Evolutionary conservation across 306 rosid species (phyloP).

Genomic region (Arachis stenosperma): DNA sequence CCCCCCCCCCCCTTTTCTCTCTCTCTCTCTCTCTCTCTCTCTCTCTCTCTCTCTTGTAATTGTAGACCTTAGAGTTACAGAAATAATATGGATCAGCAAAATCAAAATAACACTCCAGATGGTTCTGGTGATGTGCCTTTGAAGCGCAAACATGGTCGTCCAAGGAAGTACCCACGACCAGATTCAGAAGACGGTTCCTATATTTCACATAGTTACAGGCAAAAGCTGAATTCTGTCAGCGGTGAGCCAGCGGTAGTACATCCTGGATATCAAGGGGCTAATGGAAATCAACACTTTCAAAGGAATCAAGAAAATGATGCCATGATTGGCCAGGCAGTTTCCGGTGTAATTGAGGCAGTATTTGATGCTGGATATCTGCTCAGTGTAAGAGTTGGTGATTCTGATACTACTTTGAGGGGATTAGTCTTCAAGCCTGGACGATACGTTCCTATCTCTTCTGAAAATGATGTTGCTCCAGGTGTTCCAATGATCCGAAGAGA

Average conservation of each 20-base stretch:
- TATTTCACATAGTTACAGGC: slow-evolving; percentile 40
- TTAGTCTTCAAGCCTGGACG: slow-evolving; percentile 87
- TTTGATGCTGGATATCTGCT: slow-evolving; percentile 95
- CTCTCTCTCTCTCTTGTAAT: not conserved
- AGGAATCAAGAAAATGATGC: slow-evolving; percentile 51
- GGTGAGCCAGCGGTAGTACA: slow-evolving; percentile 47
- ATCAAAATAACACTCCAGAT: slow-evolving; percentile 59
- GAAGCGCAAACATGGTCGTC: slow-evolving; percentile 97
- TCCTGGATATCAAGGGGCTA: slow-evolving; percentile 58
- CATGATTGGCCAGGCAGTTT: slow-evolving; percentile 70
- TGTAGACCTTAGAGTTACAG: slow-evolving; percentile 40
- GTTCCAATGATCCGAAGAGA: slow-evolving; percentile 77
- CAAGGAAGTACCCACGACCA: slow-evolving; percentile 77
- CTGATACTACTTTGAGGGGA: slow-evolving; percentile 78
- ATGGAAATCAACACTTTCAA: slow-evolving; percentile 60
- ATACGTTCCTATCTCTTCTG: slow-evolving; percentile 68
- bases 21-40: no score
- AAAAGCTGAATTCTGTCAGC: slow-evolving; percentile 46
- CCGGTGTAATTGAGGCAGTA: slow-evolving; percentile 85
- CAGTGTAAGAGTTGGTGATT: slow-evolving; percentile 74
- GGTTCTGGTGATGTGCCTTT: slow-evolving; percentile 62
- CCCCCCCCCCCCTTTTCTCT: no score
- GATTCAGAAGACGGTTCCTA: slow-evolving; percentile 51
- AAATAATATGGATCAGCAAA: slow-evolving; percentile 61
- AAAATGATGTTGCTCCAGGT: slow-evolving; percentile 86